Evolutionary conservation across 2,329 filamentous ascomycete species (phyloP), one percentile per base, ranked within the genome.

Genomic region (Fusarium nurragi): DNA sequence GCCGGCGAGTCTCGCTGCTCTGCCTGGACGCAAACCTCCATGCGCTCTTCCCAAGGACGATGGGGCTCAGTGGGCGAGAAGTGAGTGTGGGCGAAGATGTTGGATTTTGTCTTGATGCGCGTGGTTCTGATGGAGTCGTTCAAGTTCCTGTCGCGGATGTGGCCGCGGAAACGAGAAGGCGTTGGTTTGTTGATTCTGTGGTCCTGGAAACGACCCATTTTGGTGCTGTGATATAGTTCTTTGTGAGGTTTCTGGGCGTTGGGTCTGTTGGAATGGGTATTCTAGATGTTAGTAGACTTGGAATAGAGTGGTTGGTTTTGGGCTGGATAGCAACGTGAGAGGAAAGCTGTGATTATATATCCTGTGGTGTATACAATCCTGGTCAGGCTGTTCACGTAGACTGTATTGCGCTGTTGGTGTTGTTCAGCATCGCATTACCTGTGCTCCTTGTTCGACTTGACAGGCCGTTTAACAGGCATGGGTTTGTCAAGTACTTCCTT

Each of bases 1-100:
- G 56, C 16, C 13, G 25, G 14, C 10, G 39, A 53, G 34, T 54
- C 46, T 6, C 38, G 41, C 16, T 60, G 36, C 18, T 60, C 56
- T 18, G 50, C 21, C 10, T 54, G 39, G 6, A 37, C 19, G 26
- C 28, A 40, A 16, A 55, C 14, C 9, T 18, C 34, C 13, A 34
- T 39, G 11, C 21, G n/a, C 4, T 41, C 23, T 12, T 26, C 32
- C 8, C 10, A 16, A 34, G 8, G 13, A 12, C 19, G 10, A 47
- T 10, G 18, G 4, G 45, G 19, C 5, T 39, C 18, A 6, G 23
- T 19, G 3, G 39, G 54, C 4, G 56, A 41, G 28, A 60, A 60
- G 16, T 30, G 36, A 2, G n/a, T n/a, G n/a, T 60, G 46, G 6
- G 56, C 39, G 19, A 46, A 60, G n/a, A 41, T 12, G 6, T 54